phyloP scores from a whole-genome alignment of 2,329 filamentous ascomycete species.

The Cephalotrichum gorgonifer region DNA sequence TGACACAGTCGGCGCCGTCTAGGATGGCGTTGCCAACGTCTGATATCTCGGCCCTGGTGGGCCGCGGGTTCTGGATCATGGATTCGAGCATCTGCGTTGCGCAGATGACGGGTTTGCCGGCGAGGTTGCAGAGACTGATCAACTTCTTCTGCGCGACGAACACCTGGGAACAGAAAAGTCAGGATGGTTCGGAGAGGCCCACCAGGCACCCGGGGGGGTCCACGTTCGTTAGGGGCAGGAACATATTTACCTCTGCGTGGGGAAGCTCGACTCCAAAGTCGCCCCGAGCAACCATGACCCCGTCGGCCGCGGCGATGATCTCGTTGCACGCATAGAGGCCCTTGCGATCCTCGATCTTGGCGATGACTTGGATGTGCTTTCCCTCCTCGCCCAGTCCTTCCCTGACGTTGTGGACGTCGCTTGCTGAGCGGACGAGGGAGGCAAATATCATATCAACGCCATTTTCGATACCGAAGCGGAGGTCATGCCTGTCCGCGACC shows the following conservation, averaged over 20 bases:
- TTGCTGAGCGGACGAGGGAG: slow-evolving; percentile 78
- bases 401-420: slow-evolving; percentile 77
- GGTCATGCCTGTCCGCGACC: slow-evolving; percentile 82
- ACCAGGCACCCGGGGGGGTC: no score
- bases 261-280: slow-evolving; percentile 34
- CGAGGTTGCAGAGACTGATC: slow-evolving; percentile 99
- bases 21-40: slow-evolving; percentile 97
- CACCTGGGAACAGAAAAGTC: neutral
- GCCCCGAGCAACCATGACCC: slow-evolving; percentile 2
- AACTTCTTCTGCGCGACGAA: slow-evolving; percentile 99
- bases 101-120: slow-evolving; percentile 97
- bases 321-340: slow-evolving; percentile 5
- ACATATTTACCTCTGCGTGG: neutral
- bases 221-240: neutral
- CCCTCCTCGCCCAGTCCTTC: slow-evolving; percentile 77
- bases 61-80: slow-evolving; percentile 99
- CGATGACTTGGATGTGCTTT: slow-evolving; percentile 87
- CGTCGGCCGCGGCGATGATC: slow-evolving; percentile 2
- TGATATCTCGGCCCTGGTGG: slow-evolving; percentile 95
- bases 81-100: slow-evolving; percentile 99
- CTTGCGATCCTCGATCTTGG: slow-evolving; percentile 83
- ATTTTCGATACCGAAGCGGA: slow-evolving; percentile 86
- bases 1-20: slow-evolving; percentile 97
- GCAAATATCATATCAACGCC: slow-evolving; percentile 90
- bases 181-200: no score